Base-by-base conservation (phyloP, 139 green algal species). In the Coelastrella sp. region DNA sequence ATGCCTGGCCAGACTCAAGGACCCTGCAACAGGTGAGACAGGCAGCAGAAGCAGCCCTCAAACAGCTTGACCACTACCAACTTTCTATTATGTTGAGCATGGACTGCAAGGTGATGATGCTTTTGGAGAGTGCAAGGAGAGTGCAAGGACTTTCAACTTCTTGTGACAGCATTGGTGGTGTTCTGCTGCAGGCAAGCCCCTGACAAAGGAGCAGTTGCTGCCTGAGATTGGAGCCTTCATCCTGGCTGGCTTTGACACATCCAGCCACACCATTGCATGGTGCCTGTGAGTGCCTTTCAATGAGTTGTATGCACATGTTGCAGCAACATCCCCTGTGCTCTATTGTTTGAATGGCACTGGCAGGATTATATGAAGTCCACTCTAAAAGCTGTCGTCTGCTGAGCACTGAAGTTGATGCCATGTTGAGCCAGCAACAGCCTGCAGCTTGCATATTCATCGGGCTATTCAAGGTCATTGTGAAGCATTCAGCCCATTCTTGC, bases 161-260 rank as follows among this genome's bases (percentile, higher is more conserved):
- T 78, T 20, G 12, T 78, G 17, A 49, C 35, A 49, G 35, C 35
- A n/a, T 49, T 49, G 35, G 35, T 49, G 35, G 1, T 49, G 35
- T 49, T 49, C 35, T 49, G 35, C 35, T 49, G 35, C 35, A 93
- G 91, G 91, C 58, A n/a, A 82, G 60, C 91, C 75, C 20, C 83
- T 95, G 78, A 70, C 65, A 65, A 83, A 84, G 6, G 72, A 88
- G 25, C 49, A 84, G 86, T 84, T 94, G 49, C 72, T 94, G 3
- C 91, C 93, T 20, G 93, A 95, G 90, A 93, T 95, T 65, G 93
- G 93, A 0, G 93, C 91, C n/a, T 90, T 95, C 27, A 90, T 95
- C 84, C 92, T 95, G 85, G 93, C 91, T 6, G 91, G 91, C 70
- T 95, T 94, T 59, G 93, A 95, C 91, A 95, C 93, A 35, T 91